Evolutionary conservation across 805 yeast species (phyloP), one percentile per base, ranked within the genome.

Genomic region (Schwanniomyces polymorphus): DNA sequence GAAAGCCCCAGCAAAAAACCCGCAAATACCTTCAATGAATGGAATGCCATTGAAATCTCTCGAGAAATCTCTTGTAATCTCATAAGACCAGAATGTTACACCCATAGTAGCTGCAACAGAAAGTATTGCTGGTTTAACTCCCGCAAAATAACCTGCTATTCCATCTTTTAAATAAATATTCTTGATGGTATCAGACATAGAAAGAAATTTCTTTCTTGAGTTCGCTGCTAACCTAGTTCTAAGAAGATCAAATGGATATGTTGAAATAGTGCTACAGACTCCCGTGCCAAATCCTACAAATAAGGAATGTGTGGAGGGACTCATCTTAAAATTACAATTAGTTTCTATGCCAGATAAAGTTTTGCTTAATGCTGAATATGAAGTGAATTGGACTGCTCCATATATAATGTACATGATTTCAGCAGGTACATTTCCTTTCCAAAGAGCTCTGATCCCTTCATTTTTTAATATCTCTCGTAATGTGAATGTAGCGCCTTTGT

Each of bases 381-480:
- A 68, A 0, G 92, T 74, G 67, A 94, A 94, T 63, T 94, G 98
- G 0, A 81, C 69, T 0, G 88, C 88, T 10, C 98, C 97, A 58
- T 92, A 94, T 9, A 87, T 54, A 11, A 92, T 70, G 59, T 94
- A 94, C 82, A 94, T 80, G 33, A 83, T 64, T 52, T 90, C 90
- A 0, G 98, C 99, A 0, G 99, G 96, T 0, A 89, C 76, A 61
- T 94, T 94, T 0, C 99, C 99, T 63, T 91, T 91, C 98, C 98
- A 94, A n/a, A 92, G 72, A 0, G 90, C 92, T 11, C 64, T 50
- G 0, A 85, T 37, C 1, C 96, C 96, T 64, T 92, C 98, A 28
- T 80, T 74, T 16, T 63, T 60, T 1, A 77, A 51, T 1, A 90
- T 76, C 1, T 70, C 63, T 11, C 50, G 51, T 41, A 81, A 61